A percentile compares a stretch with the other conserved stretches of the same genome.
Evolutionary conservation across 768 basidiomycete species (phyloP).

Genomic region (Naganishia friedmannii): DNA sequence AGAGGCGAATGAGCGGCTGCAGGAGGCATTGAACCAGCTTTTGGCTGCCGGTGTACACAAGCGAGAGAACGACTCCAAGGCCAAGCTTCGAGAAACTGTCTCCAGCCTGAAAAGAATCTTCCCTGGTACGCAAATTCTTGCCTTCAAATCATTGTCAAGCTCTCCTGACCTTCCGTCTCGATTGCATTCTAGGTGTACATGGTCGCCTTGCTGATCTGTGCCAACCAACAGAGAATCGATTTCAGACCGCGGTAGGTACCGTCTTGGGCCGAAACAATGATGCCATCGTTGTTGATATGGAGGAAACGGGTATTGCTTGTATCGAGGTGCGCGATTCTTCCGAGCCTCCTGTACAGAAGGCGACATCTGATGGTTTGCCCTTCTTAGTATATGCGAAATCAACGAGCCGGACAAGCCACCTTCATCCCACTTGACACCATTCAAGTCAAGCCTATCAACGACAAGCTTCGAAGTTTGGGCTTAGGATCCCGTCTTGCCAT

Average conservation of each 20-base stretch:
- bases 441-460: slow-evolving; percentile 86
- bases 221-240: slow-evolving; percentile 87
- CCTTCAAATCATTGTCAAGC: neutral
- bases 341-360: neutral
- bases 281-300: slow-evolving; percentile 91
- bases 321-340: slow-evolving; percentile 66
- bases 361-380: slow-evolving; percentile 1
- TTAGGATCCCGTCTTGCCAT: slow-evolving; percentile 82
- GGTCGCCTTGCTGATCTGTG: slow-evolving; percentile 91
- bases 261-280: slow-evolving; percentile 92
- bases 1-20: slow-evolving; percentile 87
- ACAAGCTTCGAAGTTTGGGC: slow-evolving; percentile 87
- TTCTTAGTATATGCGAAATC: slow-evolving; percentile 84
- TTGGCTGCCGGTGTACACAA: slow-evolving; percentile 85
- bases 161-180: neutral
- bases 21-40: slow-evolving; percentile 74
- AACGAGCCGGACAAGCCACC: slow-evolving; percentile 91
- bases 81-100: slow-evolving; percentile 78
- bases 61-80: slow-evolving; percentile 79
- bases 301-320: slow-evolving; percentile 94
- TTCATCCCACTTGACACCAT: slow-evolving; percentile 99
- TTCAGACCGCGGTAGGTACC: slow-evolving; percentile 84
- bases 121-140: slow-evolving; percentile 60
- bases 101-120: slow-evolving; percentile 81
- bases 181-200: slow-evolving; percentile 65